Percentiles rank a stretch among this genome's conserved stretches.
phyloP scores from a whole-genome alignment of 345 rosid species.

The Excoecaria agallocha region DNA sequence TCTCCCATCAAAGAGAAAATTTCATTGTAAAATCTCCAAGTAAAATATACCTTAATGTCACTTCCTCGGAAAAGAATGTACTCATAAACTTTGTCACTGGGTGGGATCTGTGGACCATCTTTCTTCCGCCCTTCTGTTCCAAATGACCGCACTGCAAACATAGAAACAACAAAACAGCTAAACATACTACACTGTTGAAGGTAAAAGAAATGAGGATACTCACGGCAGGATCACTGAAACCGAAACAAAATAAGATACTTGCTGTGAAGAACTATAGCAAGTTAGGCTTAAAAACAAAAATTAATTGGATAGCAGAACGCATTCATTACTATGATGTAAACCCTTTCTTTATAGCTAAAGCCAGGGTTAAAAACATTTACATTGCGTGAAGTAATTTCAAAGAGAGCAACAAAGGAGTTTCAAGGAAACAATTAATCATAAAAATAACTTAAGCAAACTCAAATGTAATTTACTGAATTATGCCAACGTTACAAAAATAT shows the following conservation, averaged over 20 bases:
- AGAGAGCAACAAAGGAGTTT: neutral
- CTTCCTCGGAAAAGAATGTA: conserved; percentile 67
- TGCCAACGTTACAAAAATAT: neutral
- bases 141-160: conserved; percentile 58
- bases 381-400: neutral
- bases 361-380: too few species aligned
- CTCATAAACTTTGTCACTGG: conserved; percentile 61
- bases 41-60: conserved; percentile 55
- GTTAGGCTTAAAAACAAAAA: neutral
- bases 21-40: neutral
- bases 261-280: neutral
- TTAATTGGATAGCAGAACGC: neutral
- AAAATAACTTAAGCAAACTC: neutral
- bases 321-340: neutral
- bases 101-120: conserved; percentile 60
- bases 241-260: neutral
- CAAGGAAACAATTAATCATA: neutral
- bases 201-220: neutral
- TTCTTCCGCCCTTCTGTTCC: conserved; percentile 78
- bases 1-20: neutral
- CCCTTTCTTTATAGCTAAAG: neutral
- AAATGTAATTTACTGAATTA: neutral
- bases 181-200: neutral
- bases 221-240: too few species aligned
- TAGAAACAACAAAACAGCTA: neutral